Evolutionary conservation across 2,329 filamentous ascomycete species (phyloP).

Genomic region (Plenodomus tracheiphilus): DNA sequence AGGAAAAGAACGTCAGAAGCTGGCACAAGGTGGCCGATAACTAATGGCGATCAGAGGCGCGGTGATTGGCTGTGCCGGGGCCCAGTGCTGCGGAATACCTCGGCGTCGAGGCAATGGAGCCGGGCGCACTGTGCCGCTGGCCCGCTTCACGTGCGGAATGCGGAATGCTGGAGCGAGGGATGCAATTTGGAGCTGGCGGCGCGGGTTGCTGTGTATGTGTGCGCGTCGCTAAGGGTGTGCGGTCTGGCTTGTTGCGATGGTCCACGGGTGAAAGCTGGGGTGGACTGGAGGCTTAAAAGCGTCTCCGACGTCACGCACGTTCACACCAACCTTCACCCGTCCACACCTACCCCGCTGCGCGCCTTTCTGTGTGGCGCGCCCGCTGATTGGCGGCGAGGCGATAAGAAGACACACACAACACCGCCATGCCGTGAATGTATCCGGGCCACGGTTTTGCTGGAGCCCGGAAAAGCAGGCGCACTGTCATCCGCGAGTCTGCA

Average conservation of each 20-base stretch:
- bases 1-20: conserved; percentile 44
- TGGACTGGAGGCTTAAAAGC: neutral
- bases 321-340: too few species aligned
- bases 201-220: neutral
- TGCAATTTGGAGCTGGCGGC: conserved; percentile 8
- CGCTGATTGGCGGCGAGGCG: conserved; percentile 3
- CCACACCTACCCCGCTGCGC: neutral
- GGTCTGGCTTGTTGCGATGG: neutral
- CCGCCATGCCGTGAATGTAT: neutral
- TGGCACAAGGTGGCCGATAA: conserved; percentile 38
- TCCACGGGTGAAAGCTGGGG: neutral
- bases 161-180: conserved; percentile 15
- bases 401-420: neutral
- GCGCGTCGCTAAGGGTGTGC: neutral
- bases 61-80: conserved; percentile 38
- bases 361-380: conserved; percentile 1
- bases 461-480: conserved; percentile 12
- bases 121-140: conserved; percentile 36
- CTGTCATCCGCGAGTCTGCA: conserved; percentile 26
- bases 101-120: conserved; percentile 27
- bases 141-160: conserved; percentile 34
- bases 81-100: conserved; percentile 32
- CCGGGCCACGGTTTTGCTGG: neutral
- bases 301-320: neutral
- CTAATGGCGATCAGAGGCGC: conserved; percentile 33